Base-by-base conservation (phyloP, 2,329 filamentous ascomycete genomes). In the Fusarium guadeloupense region DNA sequence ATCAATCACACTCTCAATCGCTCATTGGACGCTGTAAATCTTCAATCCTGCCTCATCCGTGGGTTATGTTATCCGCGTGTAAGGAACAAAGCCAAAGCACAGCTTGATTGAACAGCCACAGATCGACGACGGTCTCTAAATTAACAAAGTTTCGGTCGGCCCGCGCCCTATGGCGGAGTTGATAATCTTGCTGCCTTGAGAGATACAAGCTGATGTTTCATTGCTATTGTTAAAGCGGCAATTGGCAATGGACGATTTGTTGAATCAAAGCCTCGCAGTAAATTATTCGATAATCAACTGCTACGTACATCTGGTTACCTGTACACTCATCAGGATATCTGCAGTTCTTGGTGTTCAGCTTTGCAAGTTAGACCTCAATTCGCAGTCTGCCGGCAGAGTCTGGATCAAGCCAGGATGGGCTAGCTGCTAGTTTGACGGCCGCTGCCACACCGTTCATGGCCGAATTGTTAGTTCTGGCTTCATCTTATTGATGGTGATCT, bases 401-500 rank as follows among this genome's bases (percentile, higher is more conserved):
- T 55, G 54, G 51, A 26, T 48, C 20, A 20, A 33, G 14, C 38
- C 43, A 38, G 45, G 37, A 38, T 30, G 43, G 42, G 14, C 48
- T 28, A 21, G 21, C 28, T n/a, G 33, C 46, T 57, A 56, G 47
- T 44, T 44, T 39, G 19, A 33, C 10, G 30, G 48, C 20, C 54
- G 39, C 39, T 50, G 30, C 50, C 46, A 50, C 60, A 59, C 45
- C 40, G 44, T 64, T 37, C 44, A 25, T 55, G 45, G 49, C 33
- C 47, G 31, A 57, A 54, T 54, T 52, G 44, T 46, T 44, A 37
- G 56, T 54, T 60, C 50, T 40, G 16, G n/a, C 46, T 51, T 66
- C 44, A 58, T 61, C 59, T 51, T 51, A 63, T 63, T 61, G 39
- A 63, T 60, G 53, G 30, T 33, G 63, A 68, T 69, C 64, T 62